Evolutionary conservation across 1,139 yeast species (phyloP), one percentile per base, ranked within the genome.

Genomic region (Spathaspora jeffriesii): DNA sequence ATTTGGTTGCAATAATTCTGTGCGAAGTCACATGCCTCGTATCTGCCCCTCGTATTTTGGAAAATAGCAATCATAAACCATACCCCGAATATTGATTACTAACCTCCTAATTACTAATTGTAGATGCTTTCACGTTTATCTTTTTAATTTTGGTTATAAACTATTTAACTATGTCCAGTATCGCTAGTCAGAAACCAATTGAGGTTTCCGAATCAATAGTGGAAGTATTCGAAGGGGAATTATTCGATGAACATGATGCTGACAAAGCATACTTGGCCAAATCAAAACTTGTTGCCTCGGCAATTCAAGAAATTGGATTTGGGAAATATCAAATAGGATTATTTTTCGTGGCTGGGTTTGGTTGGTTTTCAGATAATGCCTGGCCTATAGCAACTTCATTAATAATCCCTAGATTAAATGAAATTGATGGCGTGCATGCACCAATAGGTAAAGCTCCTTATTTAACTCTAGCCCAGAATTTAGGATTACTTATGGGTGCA

Each of bases 321-420:
- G 79, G 79, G 1, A 59, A 63, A 36, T 73, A 73, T 53, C 79
- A 73, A 50, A 50, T 52, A 36, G 76, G 76, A 4, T 58, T 72
- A n/a, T 68, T 72, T 40, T 59, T 70, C 42, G 77, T 72, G 10
- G 73, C 76, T 3, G 77, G 78, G 1, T 71, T 72, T 51, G 77
- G 78, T 1, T 73, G 78, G 78, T 58, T 71, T 43, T 64, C 74
- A 10, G 78, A 73, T 52, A 73, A 73, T 51, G 72, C 73, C 5
- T 73, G 76, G 73, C 78, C 78, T 2, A 62, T 71, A 10, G 74
- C 67, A 3, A 69, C 73, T 1, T 60, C 71, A 22, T 64, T 71
- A 47, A 67, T 73, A 14, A 53, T 72, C 37, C 65, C 69, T 20
- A 53, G 73, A 23, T 54, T 73, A 43, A 58, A 50, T 27, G 78